Evolutionary conservation across 805 yeast species (phyloP).

Genomic region (Pichia gijzeniarum): DNA sequence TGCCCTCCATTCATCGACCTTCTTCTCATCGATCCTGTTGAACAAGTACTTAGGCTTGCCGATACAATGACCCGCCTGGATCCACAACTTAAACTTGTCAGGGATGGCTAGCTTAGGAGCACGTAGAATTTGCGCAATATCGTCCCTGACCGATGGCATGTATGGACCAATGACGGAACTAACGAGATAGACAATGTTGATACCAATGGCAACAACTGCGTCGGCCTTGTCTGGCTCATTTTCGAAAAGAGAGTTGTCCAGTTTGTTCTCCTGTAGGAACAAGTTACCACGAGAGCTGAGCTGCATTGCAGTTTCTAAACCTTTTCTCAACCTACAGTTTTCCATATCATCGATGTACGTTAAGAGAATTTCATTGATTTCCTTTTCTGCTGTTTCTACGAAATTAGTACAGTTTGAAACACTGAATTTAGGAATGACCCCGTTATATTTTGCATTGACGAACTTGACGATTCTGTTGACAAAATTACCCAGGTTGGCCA

Average conservation of each 20-base stretch:
- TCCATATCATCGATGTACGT: slow-evolving; percentile 71
- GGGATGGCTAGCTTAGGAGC: slow-evolving; percentile 77
- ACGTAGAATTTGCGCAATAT: slow-evolving; percentile 72
- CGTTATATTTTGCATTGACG: slow-evolving; percentile 83
- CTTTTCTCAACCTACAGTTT: slow-evolving; percentile 73
- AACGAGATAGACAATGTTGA: slow-evolving; percentile 82
- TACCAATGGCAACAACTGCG: slow-evolving; percentile 87
- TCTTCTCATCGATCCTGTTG: slow-evolving; percentile 84
- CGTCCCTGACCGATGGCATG: slow-evolving; percentile 77
- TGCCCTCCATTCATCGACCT: slow-evolving; percentile 79
- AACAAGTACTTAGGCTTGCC: slow-evolving; percentile 90
- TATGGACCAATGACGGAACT: slow-evolving; percentile 78
- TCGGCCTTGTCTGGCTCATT: slow-evolving; percentile 75
- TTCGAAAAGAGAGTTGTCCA: slow-evolving; percentile 79
- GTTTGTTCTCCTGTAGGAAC: slow-evolving; percentile 92
- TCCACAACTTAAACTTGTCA: slow-evolving; percentile 61
- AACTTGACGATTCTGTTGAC: slow-evolving; percentile 92
- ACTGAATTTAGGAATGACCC: slow-evolving; percentile 72
- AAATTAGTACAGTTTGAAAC: slow-evolving; percentile 43
- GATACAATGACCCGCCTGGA: slow-evolving; percentile 77
- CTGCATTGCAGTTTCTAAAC: slow-evolving; percentile 87
- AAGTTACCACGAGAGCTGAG: slow-evolving; percentile 89
- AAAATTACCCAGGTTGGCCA: slow-evolving; percentile 95
- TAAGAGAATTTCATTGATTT: slow-evolving; percentile 54
- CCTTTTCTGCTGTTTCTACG: slow-evolving; percentile 37